Evolutionary conservation across 257 asterid genomes (phyloP), one percentile per base, ranked within the genome.

Genomic region (Solanum bulbocastanum): DNA sequence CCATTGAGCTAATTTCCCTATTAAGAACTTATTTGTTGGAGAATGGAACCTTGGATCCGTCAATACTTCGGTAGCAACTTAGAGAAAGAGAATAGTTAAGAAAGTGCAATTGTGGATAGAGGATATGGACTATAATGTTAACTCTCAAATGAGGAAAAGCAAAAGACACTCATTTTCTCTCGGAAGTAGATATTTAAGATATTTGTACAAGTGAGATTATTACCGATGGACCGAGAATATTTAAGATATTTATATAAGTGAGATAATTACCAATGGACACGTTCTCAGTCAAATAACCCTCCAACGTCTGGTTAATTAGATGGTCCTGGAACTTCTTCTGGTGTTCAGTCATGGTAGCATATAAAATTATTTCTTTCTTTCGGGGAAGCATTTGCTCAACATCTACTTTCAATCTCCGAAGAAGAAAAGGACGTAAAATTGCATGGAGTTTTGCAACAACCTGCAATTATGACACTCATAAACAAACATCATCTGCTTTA

Each of bases 361-460:
- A 97, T 88, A 97, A 81, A 86, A 97, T 94, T 78, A 97, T 96
- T 89, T 97, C 99, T 92, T 97, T 97, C 91, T 97, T 97, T 82
- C 93, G 95, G 40, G 99, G 99, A 84, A 96, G 99, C 94, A 92
- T 87, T 86, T 88, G 94, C 89, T 97, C 99, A 62, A 97, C 99
- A 84, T 97, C 99, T 69, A 92, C 89, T 92, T 97, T 97, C 96
- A 97, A 86, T 92, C 99, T 94, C 78, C 99, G 98, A 12, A 97
- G 92, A 58, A 97, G 95, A 93, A 97, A 97, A 87, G 99, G 99
- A 36, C 99, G 98, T 90, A 96, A 88, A 88, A 97, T 97, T 40
- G 95, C 94, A 91, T 97, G 99, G 78, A 96, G 98, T 89, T 97
- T 96, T 89, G 96, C 94, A 89, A 97, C 98, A 91, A 97, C 98